Conservation (phyloP, 169 alveolate species). For the Perkinsus olseni region DNA sequence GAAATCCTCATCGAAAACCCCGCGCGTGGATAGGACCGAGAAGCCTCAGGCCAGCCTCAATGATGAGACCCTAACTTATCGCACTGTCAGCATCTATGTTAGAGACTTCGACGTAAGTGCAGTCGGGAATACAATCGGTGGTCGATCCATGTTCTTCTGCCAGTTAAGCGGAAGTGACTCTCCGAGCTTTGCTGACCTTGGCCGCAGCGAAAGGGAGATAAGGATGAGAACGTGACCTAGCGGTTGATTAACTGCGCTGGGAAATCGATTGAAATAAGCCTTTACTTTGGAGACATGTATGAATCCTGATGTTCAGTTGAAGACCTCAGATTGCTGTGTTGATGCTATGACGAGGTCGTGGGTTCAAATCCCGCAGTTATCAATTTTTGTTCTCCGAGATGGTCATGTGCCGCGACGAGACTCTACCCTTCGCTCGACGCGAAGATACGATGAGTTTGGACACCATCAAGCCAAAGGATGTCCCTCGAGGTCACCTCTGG, state of each 20-base stretch:
- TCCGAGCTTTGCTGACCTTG: too few relatives aligned
- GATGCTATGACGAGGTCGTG: too few relatives aligned
- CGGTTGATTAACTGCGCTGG: too few relatives aligned
- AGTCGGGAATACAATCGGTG: background rate
- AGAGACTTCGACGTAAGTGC: background rate
- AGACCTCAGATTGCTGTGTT: too few relatives aligned
- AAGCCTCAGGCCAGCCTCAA: background rate
- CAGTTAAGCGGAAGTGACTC: background rate
- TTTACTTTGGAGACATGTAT: too few relatives aligned
- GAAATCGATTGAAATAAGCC: too few relatives aligned
- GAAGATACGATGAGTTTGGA: constrained; percentile 6
- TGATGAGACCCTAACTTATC: background rate
- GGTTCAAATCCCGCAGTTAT: too few relatives aligned
- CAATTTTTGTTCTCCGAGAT: background rate
- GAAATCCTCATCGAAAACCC: background rate
- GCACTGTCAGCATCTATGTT: background rate
- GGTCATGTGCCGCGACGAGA: background rate
- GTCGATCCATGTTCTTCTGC: background rate
- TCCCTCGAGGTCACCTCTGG: background rate
- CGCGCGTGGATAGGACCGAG: too few relatives aligned
- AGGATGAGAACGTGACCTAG: too few relatives aligned
- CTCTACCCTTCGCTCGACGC: background rate
- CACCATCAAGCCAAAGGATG: constrained; percentile 4
- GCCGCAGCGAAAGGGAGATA: too few relatives aligned
- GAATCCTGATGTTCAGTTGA: too few relatives aligned